Base-by-base conservation (phyloP, 148 eudicot species). In the Amaranthus cruentus region DNA sequence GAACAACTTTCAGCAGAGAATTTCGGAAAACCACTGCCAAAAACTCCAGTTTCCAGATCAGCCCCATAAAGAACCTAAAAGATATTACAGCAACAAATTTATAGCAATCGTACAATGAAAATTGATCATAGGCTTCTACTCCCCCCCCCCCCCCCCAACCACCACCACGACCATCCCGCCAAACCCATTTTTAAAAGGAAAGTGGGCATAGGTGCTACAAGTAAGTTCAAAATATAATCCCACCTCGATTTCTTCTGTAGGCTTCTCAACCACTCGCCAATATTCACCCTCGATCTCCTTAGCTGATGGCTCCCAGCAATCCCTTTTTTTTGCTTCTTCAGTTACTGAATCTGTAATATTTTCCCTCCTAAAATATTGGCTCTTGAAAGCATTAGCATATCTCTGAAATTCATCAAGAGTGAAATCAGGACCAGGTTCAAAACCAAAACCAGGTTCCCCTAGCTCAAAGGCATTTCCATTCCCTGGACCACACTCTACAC, bases 221-320 rank as follows among this genome's bases (percentile, higher is more conserved):
- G 54, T 50, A 2, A 28, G 38, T 28, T 76, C 47, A 58, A 60
- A 71, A 55, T 77, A 72, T 44, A 64, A 65, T 55, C 74, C 55
- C 81, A 92, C 99, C 99, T 96, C 99, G 66, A 96, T 89, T 85
- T 96, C 97, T 80, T 90, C 96, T 10, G 99, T 92, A 47, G 99
- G 97, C 76, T 80, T 88, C 87, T 96, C 96, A 44, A 96, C 96
- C 81, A 96, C 87, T 77, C 99, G 84, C 99, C 99, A 96, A 81
- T 92, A 96, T 80, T 92, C 99, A 68, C 99, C 97, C 86, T 96
- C 99, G 75, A 96, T 90, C 60, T 78, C 70, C 82, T 92, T 96
- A 77, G 90, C 73, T 15, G 96, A 75, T 43, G 92, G 96, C 59
- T 91, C 85, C 82, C 81, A 78, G 72, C 82, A 86, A 69, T 84